Percentiles rank a stretch among this genome's conserved stretches.
Evolutionary conservation across 257 asterid species (phyloP).

Genomic region (Solanum clarkiae): DNA sequence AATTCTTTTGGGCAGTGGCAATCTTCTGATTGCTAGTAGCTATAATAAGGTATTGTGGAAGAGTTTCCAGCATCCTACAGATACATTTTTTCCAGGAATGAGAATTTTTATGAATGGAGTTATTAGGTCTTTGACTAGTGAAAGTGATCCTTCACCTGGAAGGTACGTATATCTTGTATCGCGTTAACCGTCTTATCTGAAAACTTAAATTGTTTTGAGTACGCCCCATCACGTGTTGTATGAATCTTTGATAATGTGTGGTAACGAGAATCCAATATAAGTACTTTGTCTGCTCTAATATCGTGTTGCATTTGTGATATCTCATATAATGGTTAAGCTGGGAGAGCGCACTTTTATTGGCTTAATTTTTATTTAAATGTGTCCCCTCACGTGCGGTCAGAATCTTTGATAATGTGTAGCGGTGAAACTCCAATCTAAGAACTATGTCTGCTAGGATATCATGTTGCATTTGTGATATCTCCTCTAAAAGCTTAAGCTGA

Average conservation of each 20-base stretch:
- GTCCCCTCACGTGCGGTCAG: not conserved
- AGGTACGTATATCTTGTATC: not conserved
- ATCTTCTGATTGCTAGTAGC: slow-evolving; percentile 10
- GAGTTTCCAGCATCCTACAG: slow-evolving; percentile 54
- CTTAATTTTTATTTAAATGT: not conserved
- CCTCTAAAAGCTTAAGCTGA: no score
- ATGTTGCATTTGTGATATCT: not conserved
- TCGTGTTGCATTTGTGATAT: no score
- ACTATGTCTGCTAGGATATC: not conserved
- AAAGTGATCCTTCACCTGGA: slow-evolving; percentile 52
- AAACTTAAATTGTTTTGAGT: not conserved
- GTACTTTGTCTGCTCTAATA: no score
- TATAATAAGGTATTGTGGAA: slow-evolving; percentile 17
- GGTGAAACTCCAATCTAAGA: not conserved
- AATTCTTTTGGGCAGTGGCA: slow-evolving; percentile 31
- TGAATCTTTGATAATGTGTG: not conserved
- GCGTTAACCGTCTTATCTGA: not conserved
- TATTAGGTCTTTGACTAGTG: slow-evolving; percentile 45
- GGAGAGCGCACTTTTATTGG: no score
- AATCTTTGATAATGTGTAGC: not conserved
- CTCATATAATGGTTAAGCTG: no score
- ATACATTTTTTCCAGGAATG: slow-evolving; percentile 57
- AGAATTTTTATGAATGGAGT: slow-evolving; percentile 20
- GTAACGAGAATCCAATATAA: not conserved
- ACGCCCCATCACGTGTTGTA: not conserved